phyloP scores from a whole-genome alignment of 78 protist species.

The Dictyostelium purpureum region DNA sequence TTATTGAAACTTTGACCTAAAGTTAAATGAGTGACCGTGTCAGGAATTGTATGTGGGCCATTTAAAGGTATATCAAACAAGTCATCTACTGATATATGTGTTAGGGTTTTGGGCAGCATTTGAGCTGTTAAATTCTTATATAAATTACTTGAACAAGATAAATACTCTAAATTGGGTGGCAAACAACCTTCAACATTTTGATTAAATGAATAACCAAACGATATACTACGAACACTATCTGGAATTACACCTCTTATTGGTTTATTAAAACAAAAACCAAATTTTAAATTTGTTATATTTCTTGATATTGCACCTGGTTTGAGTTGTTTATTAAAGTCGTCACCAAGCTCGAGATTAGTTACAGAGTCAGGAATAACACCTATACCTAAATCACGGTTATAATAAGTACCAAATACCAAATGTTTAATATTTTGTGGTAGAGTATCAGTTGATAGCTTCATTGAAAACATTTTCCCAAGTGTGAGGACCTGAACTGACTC shows the following conservation, averaged over 20 bases:
- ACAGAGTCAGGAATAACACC: background rate
- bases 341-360: background rate
- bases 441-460: background rate
- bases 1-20: background rate
- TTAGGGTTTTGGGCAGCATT: background rate
- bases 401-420: background rate
- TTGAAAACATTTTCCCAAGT: slow-evolving; percentile 11
- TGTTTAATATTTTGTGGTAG: background rate
- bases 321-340: background rate
- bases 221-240: background rate
- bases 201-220: background rate
- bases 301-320: background rate
- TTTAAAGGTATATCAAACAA: background rate
- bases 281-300: background rate
- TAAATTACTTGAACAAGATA: background rate
- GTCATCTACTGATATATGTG: background rate
- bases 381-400: background rate
- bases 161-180: background rate
- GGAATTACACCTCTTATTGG: background rate
- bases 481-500: background rate
- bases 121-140: background rate
- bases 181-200: background rate
- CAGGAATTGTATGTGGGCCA: background rate
- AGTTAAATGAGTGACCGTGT: background rate
- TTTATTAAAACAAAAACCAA: slow-evolving; percentile 16